A percentile compares a stretch with the other conserved stretches of the same genome.
Conservation (phyloP, 2,329 filamentous ascomycete species). For the Hymenoscyphus salicellus region DNA sequence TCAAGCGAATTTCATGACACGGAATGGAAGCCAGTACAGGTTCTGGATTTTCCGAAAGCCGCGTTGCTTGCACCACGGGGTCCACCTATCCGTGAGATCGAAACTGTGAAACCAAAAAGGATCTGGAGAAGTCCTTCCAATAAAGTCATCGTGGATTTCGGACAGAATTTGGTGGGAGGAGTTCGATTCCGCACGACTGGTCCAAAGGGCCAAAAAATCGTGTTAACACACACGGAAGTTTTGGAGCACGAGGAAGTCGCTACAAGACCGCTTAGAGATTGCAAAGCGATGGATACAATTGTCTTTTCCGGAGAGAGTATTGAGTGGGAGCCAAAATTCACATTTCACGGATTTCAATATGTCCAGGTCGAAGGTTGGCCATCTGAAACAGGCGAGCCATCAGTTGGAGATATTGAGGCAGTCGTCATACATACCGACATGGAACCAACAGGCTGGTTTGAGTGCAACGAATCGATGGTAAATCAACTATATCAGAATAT, state of each 20-base stretch:
- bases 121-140: constrained; percentile 40
- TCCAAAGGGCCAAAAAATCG: constrained; percentile 41
- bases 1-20: constrained; percentile 27
- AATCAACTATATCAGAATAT: constrained; percentile 48
- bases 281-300: constrained; percentile 40
- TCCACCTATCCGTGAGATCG: constrained; percentile 43
- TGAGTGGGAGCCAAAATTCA: constrained; percentile 42
- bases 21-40: constrained; percentile 35
- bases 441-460: constrained; percentile 28
- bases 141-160: constrained; percentile 52
- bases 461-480: constrained; percentile 35
- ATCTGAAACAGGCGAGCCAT: not conserved
- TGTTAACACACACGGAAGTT: constrained; percentile 44
- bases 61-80: constrained; percentile 42
- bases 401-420: constrained; percentile 22
- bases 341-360: constrained; percentile 49
- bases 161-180: constrained; percentile 56
- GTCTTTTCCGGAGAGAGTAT: constrained; percentile 37
- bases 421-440: constrained; percentile 30
- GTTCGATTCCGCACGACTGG: constrained; percentile 42
- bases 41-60: constrained; percentile 31
- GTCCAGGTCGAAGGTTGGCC: constrained; percentile 27
- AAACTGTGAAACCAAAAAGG: constrained; percentile 38
- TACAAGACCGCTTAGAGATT: constrained; percentile 40
- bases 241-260: constrained; percentile 44